These are phyloP conservation scores for Hypholoma fasciculare DNA, from an alignment of 768 basidiomycete genomes.

Conservation along the genomic window DNA sequence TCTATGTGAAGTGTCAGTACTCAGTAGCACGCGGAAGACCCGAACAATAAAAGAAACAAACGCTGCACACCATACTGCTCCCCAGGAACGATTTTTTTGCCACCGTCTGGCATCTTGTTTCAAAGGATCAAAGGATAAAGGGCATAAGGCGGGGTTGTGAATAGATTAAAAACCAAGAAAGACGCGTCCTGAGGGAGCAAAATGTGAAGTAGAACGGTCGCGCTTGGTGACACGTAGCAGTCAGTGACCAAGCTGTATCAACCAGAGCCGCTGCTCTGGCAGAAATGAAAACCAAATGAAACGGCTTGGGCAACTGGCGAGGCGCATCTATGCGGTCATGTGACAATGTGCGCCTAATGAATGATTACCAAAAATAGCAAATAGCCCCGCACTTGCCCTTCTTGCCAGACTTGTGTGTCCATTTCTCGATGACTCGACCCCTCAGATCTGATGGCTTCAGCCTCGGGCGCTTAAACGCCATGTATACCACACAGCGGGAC, in stretches of 20 bases:
- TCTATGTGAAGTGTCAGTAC: not conserved
- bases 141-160: no score
- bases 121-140: not conserved
- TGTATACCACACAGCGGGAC: not conserved
- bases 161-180: no score
- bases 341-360: not conserved
- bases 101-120: not conserved
- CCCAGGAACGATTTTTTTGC: not conserved
- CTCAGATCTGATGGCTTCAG: not conserved
- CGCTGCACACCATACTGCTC: not conserved
- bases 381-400: not conserved
- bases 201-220: no score
- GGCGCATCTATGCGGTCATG: not conserved
- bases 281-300: not conserved
- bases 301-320: not conserved
- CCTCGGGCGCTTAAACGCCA: not conserved
- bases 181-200: no score
- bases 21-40: not conserved
- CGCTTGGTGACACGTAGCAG: no score
- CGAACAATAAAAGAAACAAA: not conserved
- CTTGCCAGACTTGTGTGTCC: not conserved
- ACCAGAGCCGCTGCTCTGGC: not conserved
- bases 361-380: not conserved
- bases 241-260: not conserved
- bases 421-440: not conserved